A percentile compares a stretch with the other conserved stretches of the same genome.
These are phyloP conservation scores for Hypoxylon crocopeplum DNA, from an alignment of 495 filamentous ascomycete species.

Conservation along the genomic window DNA sequence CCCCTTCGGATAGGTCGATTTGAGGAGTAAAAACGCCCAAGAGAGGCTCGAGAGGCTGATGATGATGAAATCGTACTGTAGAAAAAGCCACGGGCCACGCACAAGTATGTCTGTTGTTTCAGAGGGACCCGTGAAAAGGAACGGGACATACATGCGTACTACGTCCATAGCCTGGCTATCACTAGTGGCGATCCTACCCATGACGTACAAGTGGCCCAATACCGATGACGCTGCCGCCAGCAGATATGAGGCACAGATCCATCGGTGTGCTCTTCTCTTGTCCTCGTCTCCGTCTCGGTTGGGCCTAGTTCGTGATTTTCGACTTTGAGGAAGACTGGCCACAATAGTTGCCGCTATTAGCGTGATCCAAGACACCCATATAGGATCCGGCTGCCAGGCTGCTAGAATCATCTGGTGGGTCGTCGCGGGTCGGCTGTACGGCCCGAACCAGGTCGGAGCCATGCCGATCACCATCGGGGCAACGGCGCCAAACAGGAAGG, in stretches of 20 bases:
- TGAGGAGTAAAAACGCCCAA: slow-evolving; percentile 22
- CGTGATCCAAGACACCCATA: slow-evolving; percentile 22
- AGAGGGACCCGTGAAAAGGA: slow-evolving; percentile 8
- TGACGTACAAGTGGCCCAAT: slow-evolving; percentile 25
- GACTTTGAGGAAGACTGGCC: neutral
- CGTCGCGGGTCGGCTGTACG: slow-evolving; percentile 9
- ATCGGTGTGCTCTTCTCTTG: slow-evolving; percentile 7
- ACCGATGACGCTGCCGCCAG: slow-evolving; percentile 18
- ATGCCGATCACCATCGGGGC: slow-evolving; percentile 26
- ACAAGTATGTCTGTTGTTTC: slow-evolving; percentile 13
- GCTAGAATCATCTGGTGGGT: slow-evolving; percentile 33
- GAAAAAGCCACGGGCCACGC: slow-evolving; percentile 28
- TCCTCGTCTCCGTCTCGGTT: neutral
- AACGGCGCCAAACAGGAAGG: slow-evolving; percentile 34
- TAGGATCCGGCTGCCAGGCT: slow-evolving; percentile 29
- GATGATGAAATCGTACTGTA: slow-evolving; percentile 36
- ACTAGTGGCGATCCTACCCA: slow-evolving; percentile 5
- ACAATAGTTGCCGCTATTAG: neutral
- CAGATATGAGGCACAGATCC: slow-evolving; percentile 23
- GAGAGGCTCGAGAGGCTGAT: slow-evolving; percentile 25
- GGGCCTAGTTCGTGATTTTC: neutral
- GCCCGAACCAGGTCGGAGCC: slow-evolving; percentile 35
- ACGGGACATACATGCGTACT: slow-evolving; percentile 26
- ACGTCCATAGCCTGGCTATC: slow-evolving; percentile 1
- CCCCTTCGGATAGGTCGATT: neutral